These are phyloP conservation scores for Phytophthora kernoviae DNA, from an alignment of 352 stramenopile species.

Conservation along the genomic window DNA sequence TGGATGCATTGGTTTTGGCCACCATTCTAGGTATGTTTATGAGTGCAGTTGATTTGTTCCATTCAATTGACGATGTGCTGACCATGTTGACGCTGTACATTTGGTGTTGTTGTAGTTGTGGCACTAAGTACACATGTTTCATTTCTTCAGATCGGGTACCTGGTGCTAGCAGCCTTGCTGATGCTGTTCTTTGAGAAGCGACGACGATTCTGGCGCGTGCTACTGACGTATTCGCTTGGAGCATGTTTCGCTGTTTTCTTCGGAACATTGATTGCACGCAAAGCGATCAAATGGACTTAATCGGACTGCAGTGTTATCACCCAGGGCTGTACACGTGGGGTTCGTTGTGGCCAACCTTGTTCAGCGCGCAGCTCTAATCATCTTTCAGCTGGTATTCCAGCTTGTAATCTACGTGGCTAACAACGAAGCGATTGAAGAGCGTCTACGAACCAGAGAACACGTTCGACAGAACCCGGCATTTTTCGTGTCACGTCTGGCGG, in stretches of 20 bases:
- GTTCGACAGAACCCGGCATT: slow-evolving; percentile 75
- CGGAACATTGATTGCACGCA: slow-evolving; percentile 77
- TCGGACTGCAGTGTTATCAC: slow-evolving; percentile 78
- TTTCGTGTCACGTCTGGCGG: slow-evolving; percentile 70
- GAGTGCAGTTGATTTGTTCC: not conserved
- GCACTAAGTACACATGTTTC: slow-evolving; percentile 81
- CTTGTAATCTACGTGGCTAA: slow-evolving; percentile 86
- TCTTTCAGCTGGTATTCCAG: slow-evolving; percentile 85
- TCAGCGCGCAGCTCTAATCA: slow-evolving; percentile 86
- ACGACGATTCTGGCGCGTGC: slow-evolving; percentile 74
- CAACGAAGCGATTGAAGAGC: slow-evolving; percentile 69
- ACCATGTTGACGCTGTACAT: not conserved
- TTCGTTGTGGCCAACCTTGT: slow-evolving; percentile 80
- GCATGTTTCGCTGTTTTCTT: slow-evolving; percentile 75
- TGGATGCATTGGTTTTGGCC: slow-evolving; percentile 81
- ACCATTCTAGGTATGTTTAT: slow-evolving; percentile 74
- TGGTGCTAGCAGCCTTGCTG: slow-evolving; percentile 76
- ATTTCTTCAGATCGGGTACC: slow-evolving; percentile 84
- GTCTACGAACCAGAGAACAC: slow-evolving; percentile 61
- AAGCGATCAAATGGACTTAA: slow-evolving; percentile 49
- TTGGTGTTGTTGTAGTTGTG: slow-evolving; percentile 51
- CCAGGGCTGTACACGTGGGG: slow-evolving; percentile 61
- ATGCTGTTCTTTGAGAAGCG: slow-evolving; percentile 87
- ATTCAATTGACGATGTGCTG: slow-evolving; percentile 3
- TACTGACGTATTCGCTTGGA: slow-evolving; percentile 72